These are phyloP conservation scores for Fraxinus pennsylvanica DNA, from an alignment of 257 asterid genomes.

Conservation along the genomic window DNA sequence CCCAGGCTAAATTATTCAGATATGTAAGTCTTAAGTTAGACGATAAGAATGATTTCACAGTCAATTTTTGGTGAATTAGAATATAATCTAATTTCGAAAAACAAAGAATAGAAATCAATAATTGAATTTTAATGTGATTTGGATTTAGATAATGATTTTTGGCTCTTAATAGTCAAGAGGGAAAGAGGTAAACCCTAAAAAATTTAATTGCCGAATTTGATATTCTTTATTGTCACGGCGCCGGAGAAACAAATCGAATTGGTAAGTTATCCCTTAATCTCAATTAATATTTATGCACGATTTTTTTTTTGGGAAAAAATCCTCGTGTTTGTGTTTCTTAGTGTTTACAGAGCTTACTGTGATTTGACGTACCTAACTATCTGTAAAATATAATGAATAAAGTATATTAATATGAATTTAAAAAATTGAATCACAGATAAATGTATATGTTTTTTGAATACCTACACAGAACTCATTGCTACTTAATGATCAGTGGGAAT, in stretches of 20 bases:
- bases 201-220: not conserved
- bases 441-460: no score
- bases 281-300: not conserved
- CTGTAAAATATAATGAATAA: not conserved
- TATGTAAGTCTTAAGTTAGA: no score
- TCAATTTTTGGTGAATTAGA: not conserved
- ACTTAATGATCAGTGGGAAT: no score
- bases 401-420: no score
- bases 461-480: no score
- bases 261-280: not conserved
- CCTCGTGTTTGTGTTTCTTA: not conserved
- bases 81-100: not conserved
- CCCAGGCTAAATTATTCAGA: no score
- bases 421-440: no score
- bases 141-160: no score
- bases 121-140: no score
- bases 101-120: no score
- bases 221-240: not conserved
- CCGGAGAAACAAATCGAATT: not conserved
- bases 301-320: not conserved
- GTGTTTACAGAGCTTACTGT: not conserved
- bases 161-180: no score
- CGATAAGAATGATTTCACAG: not conserved
- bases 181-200: no score
- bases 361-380: not conserved